These are phyloP conservation scores for Chaetomidium leptoderma DNA, from an alignment of 495 filamentous ascomycete species.

Conservation along the genomic window DNA sequence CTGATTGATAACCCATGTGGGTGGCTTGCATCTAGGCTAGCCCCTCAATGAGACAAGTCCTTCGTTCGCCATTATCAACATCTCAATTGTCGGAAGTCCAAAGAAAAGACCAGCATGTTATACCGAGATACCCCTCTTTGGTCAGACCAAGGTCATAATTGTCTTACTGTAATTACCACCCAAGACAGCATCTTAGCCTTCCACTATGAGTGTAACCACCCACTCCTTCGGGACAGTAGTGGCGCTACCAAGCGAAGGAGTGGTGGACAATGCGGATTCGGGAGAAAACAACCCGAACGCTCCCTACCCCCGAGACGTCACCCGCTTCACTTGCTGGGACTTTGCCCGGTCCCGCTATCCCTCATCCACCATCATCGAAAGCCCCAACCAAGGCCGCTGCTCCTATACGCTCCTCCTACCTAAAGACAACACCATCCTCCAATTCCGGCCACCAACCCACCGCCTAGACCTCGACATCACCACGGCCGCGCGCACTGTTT, in stretches of 20 bases:
- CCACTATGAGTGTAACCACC: background rate
- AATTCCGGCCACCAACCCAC: conserved; percentile 47
- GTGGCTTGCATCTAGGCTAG: no score
- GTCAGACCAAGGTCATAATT: background rate
- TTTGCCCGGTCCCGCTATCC: background rate
- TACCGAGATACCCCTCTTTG: no score
- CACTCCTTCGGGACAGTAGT: background rate
- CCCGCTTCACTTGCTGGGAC: background rate
- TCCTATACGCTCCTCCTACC: conserved; percentile 45
- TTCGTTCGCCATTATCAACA: no score
- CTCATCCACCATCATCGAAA: conserved; percentile 20
- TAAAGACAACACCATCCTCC: conserved; percentile 37
- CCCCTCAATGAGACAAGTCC: no score
- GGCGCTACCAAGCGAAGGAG: background rate
- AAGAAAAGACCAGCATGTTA: no score
- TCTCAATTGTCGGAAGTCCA: no score
- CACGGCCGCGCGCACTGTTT: conserved; percentile 37
- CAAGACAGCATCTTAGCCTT: background rate
- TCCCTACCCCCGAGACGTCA: no score
- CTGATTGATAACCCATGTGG: no score
- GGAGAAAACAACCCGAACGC: no score
- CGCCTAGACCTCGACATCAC: conserved; percentile 40
- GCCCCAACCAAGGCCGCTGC: conserved; percentile 49
- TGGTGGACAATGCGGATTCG: background rate
- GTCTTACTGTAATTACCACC: background rate